Evolutionary conservation across 2,329 filamentous ascomycete genomes (phyloP).

Genomic region (Paecilomyces niveus): DNA sequence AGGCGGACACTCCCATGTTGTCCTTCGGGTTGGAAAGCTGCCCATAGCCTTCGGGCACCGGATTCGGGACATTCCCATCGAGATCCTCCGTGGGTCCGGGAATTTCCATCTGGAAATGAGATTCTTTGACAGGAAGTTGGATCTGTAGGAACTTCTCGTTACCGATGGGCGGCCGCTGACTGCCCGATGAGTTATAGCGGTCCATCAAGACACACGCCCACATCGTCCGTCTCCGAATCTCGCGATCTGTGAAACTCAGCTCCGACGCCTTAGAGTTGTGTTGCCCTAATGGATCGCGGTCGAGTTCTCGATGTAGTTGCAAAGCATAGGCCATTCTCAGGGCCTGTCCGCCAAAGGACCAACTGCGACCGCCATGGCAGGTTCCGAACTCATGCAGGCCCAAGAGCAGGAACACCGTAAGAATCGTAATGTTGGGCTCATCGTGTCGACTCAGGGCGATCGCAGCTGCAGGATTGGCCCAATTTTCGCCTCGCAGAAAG

Average conservation of each 20-base stretch:
- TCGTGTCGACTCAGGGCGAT: conserved; percentile 86
- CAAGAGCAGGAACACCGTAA: conserved; percentile 82
- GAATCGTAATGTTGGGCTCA: conserved; percentile 89
- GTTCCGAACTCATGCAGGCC: conserved; percentile 95
- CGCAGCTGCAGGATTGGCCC: conserved; percentile 78
- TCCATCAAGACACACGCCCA: conserved; percentile 99
- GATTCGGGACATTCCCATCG: conserved; percentile 60
- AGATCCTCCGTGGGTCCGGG: conserved; percentile 79
- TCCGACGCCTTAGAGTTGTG: conserved; percentile 51
- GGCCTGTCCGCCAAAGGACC: conserved; percentile 91
- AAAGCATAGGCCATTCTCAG: conserved; percentile 95
- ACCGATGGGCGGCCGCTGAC: conserved; percentile 84
- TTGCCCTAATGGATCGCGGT: conserved; percentile 67
- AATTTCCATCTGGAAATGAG: conserved; percentile 84
- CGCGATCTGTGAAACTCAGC: conserved; percentile 83
- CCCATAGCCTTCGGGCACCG: conserved; percentile 55
- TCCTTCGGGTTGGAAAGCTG: conserved; percentile 60
- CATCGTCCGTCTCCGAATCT: conserved; percentile 90
- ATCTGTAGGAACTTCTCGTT: conserved; percentile 84
- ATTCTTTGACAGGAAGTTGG: conserved; percentile 84
- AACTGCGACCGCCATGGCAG: conserved; percentile 90
- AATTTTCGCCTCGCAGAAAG: conserved; percentile 83
- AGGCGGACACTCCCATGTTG: conserved; percentile 92
- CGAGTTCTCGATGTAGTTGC: conserved; percentile 85
- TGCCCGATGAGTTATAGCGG: conserved; percentile 91